phyloP scores from a whole-genome alignment of 768 basidiomycete species.

The Favolaschia claudopus region DNA sequence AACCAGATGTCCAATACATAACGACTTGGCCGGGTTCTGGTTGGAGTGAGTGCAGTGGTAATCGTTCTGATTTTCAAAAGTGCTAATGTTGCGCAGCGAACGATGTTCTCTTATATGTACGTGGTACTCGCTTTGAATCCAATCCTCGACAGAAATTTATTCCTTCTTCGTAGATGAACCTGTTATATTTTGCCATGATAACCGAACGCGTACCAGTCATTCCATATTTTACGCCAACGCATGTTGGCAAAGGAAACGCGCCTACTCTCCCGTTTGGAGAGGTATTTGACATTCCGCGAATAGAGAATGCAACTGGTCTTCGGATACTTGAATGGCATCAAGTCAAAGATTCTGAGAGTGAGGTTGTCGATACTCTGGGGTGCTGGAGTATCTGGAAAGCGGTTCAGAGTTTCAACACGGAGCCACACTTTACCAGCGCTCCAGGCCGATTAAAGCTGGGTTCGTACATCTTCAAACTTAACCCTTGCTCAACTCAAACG shows the following conservation, averaged over 20 bases:
- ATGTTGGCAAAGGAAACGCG: constrained; percentile 34
- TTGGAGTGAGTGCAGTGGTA: constrained; percentile 45
- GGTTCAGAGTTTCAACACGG: constrained; percentile 22
- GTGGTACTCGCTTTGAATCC: background rate
- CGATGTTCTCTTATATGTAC: constrained; percentile 52
- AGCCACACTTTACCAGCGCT: constrained; percentile 25
- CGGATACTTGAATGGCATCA: constrained; percentile 48
- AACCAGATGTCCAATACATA: constrained; percentile 51
- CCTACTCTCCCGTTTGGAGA: constrained; percentile 33
- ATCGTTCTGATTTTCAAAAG: background rate
- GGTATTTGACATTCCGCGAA: constrained; percentile 42
- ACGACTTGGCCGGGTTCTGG: constrained; percentile 57
- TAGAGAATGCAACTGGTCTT: constrained; percentile 34
- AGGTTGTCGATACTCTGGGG: constrained; percentile 34
- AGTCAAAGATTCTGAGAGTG: constrained; percentile 41
- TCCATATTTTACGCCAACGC: constrained; percentile 43
- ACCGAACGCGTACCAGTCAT: constrained; percentile 44
- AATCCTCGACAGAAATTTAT: background rate
- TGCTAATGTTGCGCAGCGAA: constrained; percentile 44
- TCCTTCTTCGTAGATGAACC: constrained; percentile 35
- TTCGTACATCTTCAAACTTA: background rate
- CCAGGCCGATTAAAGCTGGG: constrained; percentile 25
- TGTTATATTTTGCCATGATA: constrained; percentile 44
- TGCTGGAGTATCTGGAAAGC: constrained; percentile 48
- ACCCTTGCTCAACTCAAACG: background rate